Evolutionary conservation across 148 eudicot species (phyloP).

Genomic region (Persicaria maculosa): DNA sequence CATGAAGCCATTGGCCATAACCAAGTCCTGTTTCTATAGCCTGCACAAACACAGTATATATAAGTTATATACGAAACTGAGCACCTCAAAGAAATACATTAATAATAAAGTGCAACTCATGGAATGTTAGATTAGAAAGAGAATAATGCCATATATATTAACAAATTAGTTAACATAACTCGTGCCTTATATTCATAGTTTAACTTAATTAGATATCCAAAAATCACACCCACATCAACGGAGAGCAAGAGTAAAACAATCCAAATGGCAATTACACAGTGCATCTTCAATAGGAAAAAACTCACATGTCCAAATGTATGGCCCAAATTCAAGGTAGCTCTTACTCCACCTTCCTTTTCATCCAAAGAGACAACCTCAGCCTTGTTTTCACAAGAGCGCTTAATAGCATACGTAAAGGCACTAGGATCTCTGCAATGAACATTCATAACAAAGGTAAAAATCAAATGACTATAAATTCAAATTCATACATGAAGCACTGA

Average conservation of each 20-base stretch:
- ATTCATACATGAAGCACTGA: background rate
- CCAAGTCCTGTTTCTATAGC: slow-evolving; percentile 90
- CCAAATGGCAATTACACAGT: background rate
- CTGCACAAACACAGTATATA: slow-evolving; percentile 27
- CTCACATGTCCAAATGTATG: slow-evolving; percentile 99
- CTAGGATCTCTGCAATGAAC: slow-evolving; percentile 65
- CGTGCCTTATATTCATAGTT: too few relatives aligned
- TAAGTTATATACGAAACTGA: background rate
- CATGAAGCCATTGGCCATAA: slow-evolving; percentile 96
- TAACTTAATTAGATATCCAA: background rate
- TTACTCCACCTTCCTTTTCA: slow-evolving; percentile 91
- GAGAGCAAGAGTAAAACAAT: slow-evolving; percentile 10
- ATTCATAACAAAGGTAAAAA: background rate
- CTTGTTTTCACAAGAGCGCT: slow-evolving; percentile 97
- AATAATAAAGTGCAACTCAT: background rate
- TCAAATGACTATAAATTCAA: background rate
- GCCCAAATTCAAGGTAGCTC: slow-evolving; percentile 95
- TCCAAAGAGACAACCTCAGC: slow-evolving; percentile 94
- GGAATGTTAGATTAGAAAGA: background rate
- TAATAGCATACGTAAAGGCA: slow-evolving; percentile 89
- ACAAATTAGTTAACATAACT: too few relatives aligned
- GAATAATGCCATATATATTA: background rate
- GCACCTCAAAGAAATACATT: background rate
- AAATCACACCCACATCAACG: background rate
- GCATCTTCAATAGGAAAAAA: slow-evolving; percentile 14